A percentile compares a stretch with the other conserved stretches of the same genome.
Evolutionary conservation across 1,284 basidiomycete species (phyloP).

Genomic region (Boletus sp.): DNA sequence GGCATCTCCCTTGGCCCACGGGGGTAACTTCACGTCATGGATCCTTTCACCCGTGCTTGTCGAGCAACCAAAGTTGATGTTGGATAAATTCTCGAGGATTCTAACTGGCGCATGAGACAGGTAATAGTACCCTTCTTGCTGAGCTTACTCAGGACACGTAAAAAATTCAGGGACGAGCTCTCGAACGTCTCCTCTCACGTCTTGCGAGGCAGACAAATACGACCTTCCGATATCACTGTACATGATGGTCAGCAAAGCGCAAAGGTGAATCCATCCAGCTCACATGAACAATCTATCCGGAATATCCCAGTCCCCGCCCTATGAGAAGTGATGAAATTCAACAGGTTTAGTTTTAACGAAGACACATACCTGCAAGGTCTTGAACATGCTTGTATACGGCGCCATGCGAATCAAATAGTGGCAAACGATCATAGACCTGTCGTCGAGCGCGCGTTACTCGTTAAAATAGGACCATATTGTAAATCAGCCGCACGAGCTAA

Average conservation of each 20-base stretch:
- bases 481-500: slow-evolving; percentile 56
- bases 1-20: slow-evolving; percentile 87
- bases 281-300: slow-evolving; percentile 88
- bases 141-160: slow-evolving; percentile 64
- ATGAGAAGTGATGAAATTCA: neutral
- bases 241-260: slow-evolving; percentile 6
- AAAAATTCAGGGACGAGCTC: slow-evolving; percentile 95
- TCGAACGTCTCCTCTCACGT: slow-evolving; percentile 89
- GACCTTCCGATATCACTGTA: slow-evolving; percentile 69
- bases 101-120: slow-evolving; percentile 34
- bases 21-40: slow-evolving; percentile 85
- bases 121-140: neutral
- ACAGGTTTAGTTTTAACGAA: neutral
- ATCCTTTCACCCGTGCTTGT: slow-evolving; percentile 81
- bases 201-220: slow-evolving; percentile 82
- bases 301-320: slow-evolving; percentile 95
- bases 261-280: slow-evolving; percentile 8
- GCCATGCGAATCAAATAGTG: slow-evolving; percentile 89
- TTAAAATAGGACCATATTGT: neutral
- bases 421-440: slow-evolving; percentile 87
- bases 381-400: slow-evolving; percentile 92
- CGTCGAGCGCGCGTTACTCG: slow-evolving; percentile 1
- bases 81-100: slow-evolving; percentile 69
- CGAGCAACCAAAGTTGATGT: slow-evolving; percentile 81
- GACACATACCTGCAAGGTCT: slow-evolving; percentile 65